Percentiles rank a stretch among this genome's conserved stretches.
Evolutionary conservation across 1,139 yeast species (phyloP).

Genomic region (Sugiyamaella novakii): DNA sequence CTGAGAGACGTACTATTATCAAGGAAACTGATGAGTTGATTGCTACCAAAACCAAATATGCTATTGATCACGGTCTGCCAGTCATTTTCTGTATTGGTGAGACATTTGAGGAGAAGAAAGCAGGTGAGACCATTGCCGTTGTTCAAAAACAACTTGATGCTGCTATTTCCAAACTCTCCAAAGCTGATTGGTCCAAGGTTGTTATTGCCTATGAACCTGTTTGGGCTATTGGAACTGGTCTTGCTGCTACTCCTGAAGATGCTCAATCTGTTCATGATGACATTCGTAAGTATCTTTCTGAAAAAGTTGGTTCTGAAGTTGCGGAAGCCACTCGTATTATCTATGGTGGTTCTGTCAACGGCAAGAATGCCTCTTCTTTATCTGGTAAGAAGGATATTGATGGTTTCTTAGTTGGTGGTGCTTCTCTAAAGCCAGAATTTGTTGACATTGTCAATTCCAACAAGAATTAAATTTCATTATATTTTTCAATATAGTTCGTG

Average conservation of each 20-base stretch:
- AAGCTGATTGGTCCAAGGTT: conserved; percentile 80
- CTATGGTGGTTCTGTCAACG: conserved; percentile 99
- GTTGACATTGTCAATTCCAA: conserved; percentile 93
- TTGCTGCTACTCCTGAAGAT: conserved; percentile 97
- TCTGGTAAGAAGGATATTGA: conserved; percentile 92
- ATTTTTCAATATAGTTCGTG: neutral
- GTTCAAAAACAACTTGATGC: conserved; percentile 91
- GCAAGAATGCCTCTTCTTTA: conserved; percentile 87
- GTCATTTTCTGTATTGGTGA: conserved; percentile 98
- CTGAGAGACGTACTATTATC: conserved; percentile 95
- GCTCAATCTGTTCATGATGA: conserved; percentile 88
- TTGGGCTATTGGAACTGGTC: conserved; percentile 99
- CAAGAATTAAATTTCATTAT: conserved; percentile 40
- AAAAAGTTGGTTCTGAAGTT: conserved; percentile 73
- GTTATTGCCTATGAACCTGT: conserved; percentile 99
- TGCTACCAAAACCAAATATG: conserved; percentile 94
- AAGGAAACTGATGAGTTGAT: conserved; percentile 88
- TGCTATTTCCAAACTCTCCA: conserved; percentile 70
- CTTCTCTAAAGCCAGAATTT: conserved; percentile 97
- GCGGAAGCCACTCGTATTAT: conserved; percentile 85
- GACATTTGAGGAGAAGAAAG: conserved; percentile 91
- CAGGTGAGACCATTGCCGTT: conserved; percentile 81
- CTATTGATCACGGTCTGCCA: conserved; percentile 81
- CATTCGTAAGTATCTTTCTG: conserved; percentile 79
- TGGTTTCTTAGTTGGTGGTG: conserved; percentile 99